Base-by-base conservation (phyloP, 129 eudicot species). In the Arctium minus region DNA sequence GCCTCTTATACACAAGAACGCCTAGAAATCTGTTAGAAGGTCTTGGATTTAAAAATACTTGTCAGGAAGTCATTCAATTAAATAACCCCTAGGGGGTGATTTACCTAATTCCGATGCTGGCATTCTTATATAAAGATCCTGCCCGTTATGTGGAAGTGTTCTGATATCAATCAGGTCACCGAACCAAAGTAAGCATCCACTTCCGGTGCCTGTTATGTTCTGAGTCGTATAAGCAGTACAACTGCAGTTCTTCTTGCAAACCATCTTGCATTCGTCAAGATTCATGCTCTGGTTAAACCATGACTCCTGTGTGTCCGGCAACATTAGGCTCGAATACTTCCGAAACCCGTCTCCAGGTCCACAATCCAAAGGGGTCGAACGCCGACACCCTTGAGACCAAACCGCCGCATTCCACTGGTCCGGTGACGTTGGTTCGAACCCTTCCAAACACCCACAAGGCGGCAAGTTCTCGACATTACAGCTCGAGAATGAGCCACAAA, bases 121-220 rank as follows among this genome's bases (percentile, higher is more conserved):
- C 73, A 81, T 72, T 68, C 82, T 76, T 17, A 85, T 78, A 74
- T 65, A 76, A 70, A 85, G 60, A 80, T 80, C 88, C 62, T 80
- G 88, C 13, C 82, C 88, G 44, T 76, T 50, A 5, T 22, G 72
- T 3, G n/a, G 31, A 7, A 42, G 37, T 3, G 64, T 62, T 33
- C 64, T 56, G 0, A 85, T 13, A 60, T 85, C 88, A 32, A 81
- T 27, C 69, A 85, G 6, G 18, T 65, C 65, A 35, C 78, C 83
- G 65, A 85, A 70, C 88, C 88, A 85, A 39, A 73, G 36, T 76
- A 84, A 79, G 82, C 87, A 84, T 13, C 87, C 87, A 10, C 48
- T 84, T 35, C 79, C 81, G 3, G 38, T 60, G 4, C 75, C 65
- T 11, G 68, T 65, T 8, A 62, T 65, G 11, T 84, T 70, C 35